Evolutionary conservation across 176 grass and related monocot species (phyloP), one percentile per base, ranked within the genome.

Genomic region (Rhynchospora breviuscula): DNA sequence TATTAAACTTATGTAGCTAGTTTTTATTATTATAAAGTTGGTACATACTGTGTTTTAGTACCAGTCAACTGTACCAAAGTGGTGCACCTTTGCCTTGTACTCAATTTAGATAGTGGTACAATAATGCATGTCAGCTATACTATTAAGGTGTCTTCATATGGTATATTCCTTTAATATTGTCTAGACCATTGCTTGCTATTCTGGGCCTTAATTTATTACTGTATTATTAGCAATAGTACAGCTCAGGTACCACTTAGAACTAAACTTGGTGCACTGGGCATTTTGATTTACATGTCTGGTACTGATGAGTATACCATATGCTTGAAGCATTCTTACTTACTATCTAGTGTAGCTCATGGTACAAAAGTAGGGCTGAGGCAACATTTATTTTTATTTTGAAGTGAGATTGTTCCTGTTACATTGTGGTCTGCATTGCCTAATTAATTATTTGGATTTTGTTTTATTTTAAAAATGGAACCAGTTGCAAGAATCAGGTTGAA

Each of bases 351-450:
- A 77, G 23, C 8, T 62, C 21, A 23, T 1, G 22, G 11, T 77
- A 10, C 49, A 77, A 56, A 9, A 77, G 6, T 31, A 56, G 13
- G 48, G 49, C 65, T 77, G 51, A 8, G 18, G 8, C 26, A 4
- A 47, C 11, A 53, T 75, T 29, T 53, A 29, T 29, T 1, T 29
- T 1, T 29, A 29, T 56, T 54, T 77, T 52, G 2, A 54, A 2
- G 23, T 56, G 13, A 21, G 67, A 77, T 8, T 1, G 22, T 3
- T 77, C 49, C 29, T 23, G 23, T 53, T 71, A 8, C 18, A 9
- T 47, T 40, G 18, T 71, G 67, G 81, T 85, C 62, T 83, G 81
- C 40, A 83, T 85, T 7, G 44, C 62, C 64, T 0, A 5, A 75
- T 22, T 82, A 19, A 71, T 82, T 78, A 8, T 4, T 54, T 14